phyloP scores from a whole-genome alignment of 2,329 filamentous ascomycete genomes.

The Pseudocercospora fuligena region DNA sequence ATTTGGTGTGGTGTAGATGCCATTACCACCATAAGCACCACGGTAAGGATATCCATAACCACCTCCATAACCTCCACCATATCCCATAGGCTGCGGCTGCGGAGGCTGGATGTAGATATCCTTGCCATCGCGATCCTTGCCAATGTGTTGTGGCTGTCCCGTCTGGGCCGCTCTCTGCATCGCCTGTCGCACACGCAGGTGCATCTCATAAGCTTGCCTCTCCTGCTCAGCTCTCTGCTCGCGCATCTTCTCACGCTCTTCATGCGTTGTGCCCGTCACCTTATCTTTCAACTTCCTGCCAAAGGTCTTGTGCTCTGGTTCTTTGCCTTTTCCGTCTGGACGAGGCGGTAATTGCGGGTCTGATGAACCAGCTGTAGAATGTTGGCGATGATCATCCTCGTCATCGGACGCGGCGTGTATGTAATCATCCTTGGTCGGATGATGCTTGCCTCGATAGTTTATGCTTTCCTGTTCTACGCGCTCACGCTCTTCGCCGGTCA shows the following conservation, averaged over 20 bases:
- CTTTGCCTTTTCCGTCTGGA: conserved; percentile 38
- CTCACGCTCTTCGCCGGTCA: conserved; percentile 56
- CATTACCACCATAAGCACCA: conserved; percentile 38
- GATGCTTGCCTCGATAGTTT: conserved; percentile 25
- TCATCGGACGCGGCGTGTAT: conserved; percentile 54
- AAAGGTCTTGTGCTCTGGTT: conserved; percentile 43
- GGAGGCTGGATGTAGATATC: conserved; percentile 66
- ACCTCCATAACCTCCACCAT: conserved; percentile 32
- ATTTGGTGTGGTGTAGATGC: conserved; percentile 53
- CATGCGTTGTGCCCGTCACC: conserved; percentile 61
- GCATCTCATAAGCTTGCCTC: conserved; percentile 56
- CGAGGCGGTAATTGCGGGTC: conserved; percentile 30
- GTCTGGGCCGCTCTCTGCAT: conserved; percentile 59
- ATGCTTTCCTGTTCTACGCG: conserved; percentile 49
- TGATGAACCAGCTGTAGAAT: conserved; percentile 21
- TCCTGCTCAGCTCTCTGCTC: conserved; percentile 56
- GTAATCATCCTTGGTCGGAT: conserved; percentile 45
- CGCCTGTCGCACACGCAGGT: conserved; percentile 56
- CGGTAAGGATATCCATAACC: conserved; percentile 48
- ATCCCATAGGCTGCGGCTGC: conserved; percentile 35
- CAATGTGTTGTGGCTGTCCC: conserved; percentile 60
- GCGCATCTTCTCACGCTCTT: conserved; percentile 56
- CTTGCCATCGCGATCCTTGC: conserved; percentile 58
- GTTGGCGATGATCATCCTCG: conserved; percentile 41
- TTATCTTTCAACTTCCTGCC: conserved; percentile 65